A percentile compares a stretch with the other conserved stretches of the same genome.
Evolutionary conservation across 495 filamentous ascomycete genomes (phyloP).

Genomic region (Penicillium tannophilum): DNA sequence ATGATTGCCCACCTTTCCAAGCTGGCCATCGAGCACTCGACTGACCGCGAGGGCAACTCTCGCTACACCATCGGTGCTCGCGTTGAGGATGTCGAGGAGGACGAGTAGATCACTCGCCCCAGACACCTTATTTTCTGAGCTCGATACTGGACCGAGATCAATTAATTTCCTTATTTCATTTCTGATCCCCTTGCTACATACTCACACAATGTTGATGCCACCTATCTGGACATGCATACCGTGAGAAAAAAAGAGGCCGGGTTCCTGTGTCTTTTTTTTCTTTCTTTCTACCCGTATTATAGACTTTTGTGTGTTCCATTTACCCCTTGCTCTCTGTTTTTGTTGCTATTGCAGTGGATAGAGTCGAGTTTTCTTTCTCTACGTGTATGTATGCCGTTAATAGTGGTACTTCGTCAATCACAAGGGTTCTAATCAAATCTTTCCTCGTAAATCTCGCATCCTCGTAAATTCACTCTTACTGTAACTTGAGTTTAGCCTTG

Average conservation of each 20-base stretch:
- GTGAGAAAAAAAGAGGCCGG: slow-evolving; percentile 27
- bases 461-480: no score
- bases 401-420: slow-evolving; percentile 50
- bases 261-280: slow-evolving; percentile 26
- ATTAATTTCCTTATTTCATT: slow-evolving; percentile 34
- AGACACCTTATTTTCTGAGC: slow-evolving; percentile 20
- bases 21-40: slow-evolving; percentile 73
- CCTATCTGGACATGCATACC: slow-evolving; percentile 35
- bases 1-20: slow-evolving; percentile 75
- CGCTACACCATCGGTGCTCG: slow-evolving; percentile 64
- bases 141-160: slow-evolving; percentile 38
- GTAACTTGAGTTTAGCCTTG: not conserved
- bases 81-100: slow-evolving; percentile 67
- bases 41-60: slow-evolving; percentile 53
- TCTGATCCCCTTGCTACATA: slow-evolving; percentile 24
- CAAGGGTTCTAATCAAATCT: slow-evolving; percentile 36
- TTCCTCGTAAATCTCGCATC: not conserved
- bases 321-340: slow-evolving; percentile 36
- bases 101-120: slow-evolving; percentile 53
- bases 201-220: slow-evolving; percentile 31
- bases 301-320: slow-evolving; percentile 47
- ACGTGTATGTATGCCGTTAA: slow-evolving; percentile 55
- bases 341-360: slow-evolving; percentile 33
- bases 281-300: slow-evolving; percentile 41
- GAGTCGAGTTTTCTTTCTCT: slow-evolving; percentile 47